Conservation (phyloP, 75 land plant species). For the Cunninghamia lanceolata region DNA sequence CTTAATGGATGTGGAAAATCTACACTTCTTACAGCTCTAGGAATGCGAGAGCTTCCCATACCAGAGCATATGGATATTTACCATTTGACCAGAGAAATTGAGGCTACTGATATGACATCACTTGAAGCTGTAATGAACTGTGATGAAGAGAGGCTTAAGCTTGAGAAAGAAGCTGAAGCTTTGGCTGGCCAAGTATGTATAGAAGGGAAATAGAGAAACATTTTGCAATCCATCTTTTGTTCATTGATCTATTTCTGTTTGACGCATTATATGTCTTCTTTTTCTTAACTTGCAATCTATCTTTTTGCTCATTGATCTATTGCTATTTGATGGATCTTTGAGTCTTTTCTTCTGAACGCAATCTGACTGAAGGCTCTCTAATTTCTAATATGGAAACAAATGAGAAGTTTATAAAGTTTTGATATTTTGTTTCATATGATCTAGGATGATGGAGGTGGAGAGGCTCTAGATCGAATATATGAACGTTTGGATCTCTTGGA, state of each 20-base stretch:
- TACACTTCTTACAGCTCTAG: constrained; percentile 75
- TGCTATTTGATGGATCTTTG: not conserved
- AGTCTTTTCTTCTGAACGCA: not conserved
- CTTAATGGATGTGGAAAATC: constrained; percentile 97
- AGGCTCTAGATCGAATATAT: constrained; percentile 67
- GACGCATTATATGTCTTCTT: not conserved
- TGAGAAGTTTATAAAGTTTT: not conserved
- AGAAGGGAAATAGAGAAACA: not conserved
- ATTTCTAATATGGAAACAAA: not conserved
- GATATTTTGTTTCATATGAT: not conserved
- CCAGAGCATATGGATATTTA: constrained; percentile 96
- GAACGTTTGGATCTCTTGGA: constrained; percentile 89
- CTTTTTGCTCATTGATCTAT: not conserved
- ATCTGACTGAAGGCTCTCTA: not conserved
- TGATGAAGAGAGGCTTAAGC: constrained; percentile 76
- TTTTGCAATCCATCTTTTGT: not conserved
- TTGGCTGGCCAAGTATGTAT: constrained; percentile 55
- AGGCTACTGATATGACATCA: constrained; percentile 89
- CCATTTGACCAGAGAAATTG: constrained; percentile 82
- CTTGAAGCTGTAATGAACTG: constrained; percentile 76
- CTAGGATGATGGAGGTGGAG: constrained; percentile 90
- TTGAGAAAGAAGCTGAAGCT: constrained; percentile 83
- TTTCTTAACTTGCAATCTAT: not conserved
- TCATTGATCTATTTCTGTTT: not conserved
- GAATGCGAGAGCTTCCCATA: constrained; percentile 77